Evolutionary conservation across 2,329 filamentous ascomycete species (phyloP).

Genomic region (Colletotrichum camelliae): DNA sequence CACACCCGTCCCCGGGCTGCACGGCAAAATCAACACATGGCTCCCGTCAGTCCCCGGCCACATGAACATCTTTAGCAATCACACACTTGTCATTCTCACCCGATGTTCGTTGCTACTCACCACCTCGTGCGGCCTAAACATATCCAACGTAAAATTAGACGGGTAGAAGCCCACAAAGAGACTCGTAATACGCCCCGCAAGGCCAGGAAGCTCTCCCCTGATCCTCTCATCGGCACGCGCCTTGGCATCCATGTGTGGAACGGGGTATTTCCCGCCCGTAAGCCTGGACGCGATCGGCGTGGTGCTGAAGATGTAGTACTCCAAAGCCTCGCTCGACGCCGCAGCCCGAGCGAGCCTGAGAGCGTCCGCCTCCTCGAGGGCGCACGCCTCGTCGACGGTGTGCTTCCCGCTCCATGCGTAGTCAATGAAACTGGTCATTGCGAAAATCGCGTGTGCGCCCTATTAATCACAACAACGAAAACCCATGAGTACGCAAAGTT

Average conservation of each 20-base stretch:
- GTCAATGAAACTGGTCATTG: background rate
- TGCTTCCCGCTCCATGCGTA: background rate
- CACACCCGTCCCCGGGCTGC: background rate
- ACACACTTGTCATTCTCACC: fast-evolving
- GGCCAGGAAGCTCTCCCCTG: background rate
- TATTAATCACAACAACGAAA: background rate
- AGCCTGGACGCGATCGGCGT: background rate
- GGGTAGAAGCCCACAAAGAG: background rate
- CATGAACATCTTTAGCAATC: background rate
- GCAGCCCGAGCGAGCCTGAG: background rate
- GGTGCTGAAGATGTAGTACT: background rate
- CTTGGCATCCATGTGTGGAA: background rate
- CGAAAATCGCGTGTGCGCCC: background rate
- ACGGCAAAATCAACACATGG: background rate
- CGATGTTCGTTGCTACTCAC: background rate
- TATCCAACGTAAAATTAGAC: background rate
- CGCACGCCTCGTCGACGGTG: background rate
- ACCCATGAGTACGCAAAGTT: background rate
- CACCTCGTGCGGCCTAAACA: background rate
- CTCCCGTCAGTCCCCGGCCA: background rate
- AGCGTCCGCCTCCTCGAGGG: background rate
- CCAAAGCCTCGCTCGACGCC: background rate
- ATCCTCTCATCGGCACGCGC: background rate
- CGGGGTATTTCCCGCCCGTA: background rate
- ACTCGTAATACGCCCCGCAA: background rate